A percentile compares a stretch with the other conserved stretches of the same genome.
Evolutionary conservation across 306 rosid genomes (phyloP).

Genomic region (Medicago arabica): DNA sequence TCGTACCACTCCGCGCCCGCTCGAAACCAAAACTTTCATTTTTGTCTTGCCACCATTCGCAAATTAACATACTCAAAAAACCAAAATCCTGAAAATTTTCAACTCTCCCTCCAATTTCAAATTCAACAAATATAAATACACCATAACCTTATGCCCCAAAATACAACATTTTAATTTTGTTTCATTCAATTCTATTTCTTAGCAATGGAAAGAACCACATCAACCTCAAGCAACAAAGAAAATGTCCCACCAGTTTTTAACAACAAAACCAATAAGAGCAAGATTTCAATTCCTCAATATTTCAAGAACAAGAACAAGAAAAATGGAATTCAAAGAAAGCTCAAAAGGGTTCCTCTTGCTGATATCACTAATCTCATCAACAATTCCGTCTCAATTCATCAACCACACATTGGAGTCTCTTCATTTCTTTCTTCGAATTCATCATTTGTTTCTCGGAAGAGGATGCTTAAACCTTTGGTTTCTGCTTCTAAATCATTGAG

Average conservation of each 20-base stretch:
- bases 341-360: constrained; percentile 42
- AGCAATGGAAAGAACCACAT: constrained; percentile 1
- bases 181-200: background rate
- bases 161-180: background rate
- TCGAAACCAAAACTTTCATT: background rate
- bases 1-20: background rate
- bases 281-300: constrained; percentile 27
- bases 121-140: constrained; percentile 5
- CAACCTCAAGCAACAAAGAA: constrained; percentile 32
- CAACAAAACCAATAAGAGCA: too few species aligned
- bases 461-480: background rate
- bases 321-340: background rate
- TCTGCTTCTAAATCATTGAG: constrained; percentile 35
- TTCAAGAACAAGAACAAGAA: constrained; percentile 27
- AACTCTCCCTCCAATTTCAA: background rate
- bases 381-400: background rate
- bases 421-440: background rate
- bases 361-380: constrained; percentile 42
- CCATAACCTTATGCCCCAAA: background rate
- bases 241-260: constrained; percentile 34
- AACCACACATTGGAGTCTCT: background rate
- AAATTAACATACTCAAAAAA: background rate
- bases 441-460: background rate
- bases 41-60: background rate
- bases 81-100: constrained; percentile 3